Evolutionary conservation across 2,329 filamentous ascomycete species (phyloP), one percentile per base, ranked within the genome.

Genomic region (Lanzia echinophila): DNA sequence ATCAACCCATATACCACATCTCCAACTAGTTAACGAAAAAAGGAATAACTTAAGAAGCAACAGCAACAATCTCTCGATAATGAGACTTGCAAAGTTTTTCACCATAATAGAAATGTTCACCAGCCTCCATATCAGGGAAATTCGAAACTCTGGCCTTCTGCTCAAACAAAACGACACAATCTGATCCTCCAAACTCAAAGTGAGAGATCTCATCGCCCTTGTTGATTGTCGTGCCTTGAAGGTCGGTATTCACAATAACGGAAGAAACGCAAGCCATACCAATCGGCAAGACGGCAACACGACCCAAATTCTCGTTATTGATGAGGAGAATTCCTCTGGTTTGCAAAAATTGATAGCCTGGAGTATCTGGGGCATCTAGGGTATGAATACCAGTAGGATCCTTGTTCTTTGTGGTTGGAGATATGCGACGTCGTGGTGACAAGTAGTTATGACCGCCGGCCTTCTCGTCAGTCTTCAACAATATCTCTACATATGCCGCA

Each of bases 251-350:
- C 15, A 72, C 41, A 20, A 65, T 63, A 2, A 75, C 70, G 3
- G 71, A 73, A 2, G 72, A 74, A 0, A 75, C 69, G 31, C 71
- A 68, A 4, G 70, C 72, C 72, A 75, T 75, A 8, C 72, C 72
- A 50, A 75, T 70, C 0, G 72, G 72, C 24, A 75, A 50, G 17
- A 75, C 64, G 1, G 70, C 73, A 5, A 75, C 71, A 17, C 67
- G 58, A 2, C 72, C 71, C 12, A 60, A 54, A 1, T 50, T 34
- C 0, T 65, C 56, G 5, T 67, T 70, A 0, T 74, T 66, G 12
- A 75, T 69, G n/a, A 75, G 52, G 1, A 74, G 57, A 20, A 70
- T 53, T 2, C 72, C 72, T 2, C 72, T 62, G 3, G 67, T 68
- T 57, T 73, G 72, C 6, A 67, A 57, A 53, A 70, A 74, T 56